Base-by-base conservation (phyloP, 495 filamentous ascomycete genomes). In the Emericellopsis terricola region DNA sequence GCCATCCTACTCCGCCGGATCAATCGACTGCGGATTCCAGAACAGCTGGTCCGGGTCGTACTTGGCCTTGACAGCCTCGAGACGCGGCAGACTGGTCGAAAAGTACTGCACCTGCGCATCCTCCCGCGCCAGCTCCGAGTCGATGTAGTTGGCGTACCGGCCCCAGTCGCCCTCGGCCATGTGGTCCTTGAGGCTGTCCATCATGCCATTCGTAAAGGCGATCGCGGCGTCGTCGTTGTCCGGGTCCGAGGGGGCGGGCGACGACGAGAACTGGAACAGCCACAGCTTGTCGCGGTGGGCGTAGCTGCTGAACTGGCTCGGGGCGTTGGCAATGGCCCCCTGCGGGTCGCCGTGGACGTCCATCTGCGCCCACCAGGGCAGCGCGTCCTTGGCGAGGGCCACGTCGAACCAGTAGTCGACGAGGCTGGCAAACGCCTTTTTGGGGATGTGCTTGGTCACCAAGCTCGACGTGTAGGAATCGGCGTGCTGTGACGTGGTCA, bases 11-110 rank as follows among this genome's bases (percentile, higher is more conserved):
- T n/a, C n/a, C n/a, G 48, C 55, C 13, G 64, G 53, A 30, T 43
- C 41, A 8, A 78, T 55, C 17, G 64, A 65, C 42, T 76, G 69
- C 5, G 70, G 70, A 42, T 76, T 75, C 38, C 72, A 67, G 27
- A 78, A 76, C 8, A 76, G 34, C 53, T 76, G 64, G 0, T 53
- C 43, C 0, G 71, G 71, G 45, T 78, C 73, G 15, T 69, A 38
- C 8, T 46, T 43, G 0, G 52, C 47, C 56, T 78, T 78, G 30
- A 78, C 57, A 28, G 50, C 34, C 46, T 64, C 46, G 29, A 78
- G 47, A 20, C 51, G 52, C 3, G 50, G 50, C n/a, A 73, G 48
- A 40, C 66, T 74, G 3, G 47, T 30, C 0, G 64, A 55, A 57
- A 63, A 78, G 40, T 78, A 68, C 30, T 52, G 47, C 19, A 52